Evolutionary conservation across 1,284 basidiomycete genomes (phyloP).

Genomic region (Apiotrichum sp.): DNA sequence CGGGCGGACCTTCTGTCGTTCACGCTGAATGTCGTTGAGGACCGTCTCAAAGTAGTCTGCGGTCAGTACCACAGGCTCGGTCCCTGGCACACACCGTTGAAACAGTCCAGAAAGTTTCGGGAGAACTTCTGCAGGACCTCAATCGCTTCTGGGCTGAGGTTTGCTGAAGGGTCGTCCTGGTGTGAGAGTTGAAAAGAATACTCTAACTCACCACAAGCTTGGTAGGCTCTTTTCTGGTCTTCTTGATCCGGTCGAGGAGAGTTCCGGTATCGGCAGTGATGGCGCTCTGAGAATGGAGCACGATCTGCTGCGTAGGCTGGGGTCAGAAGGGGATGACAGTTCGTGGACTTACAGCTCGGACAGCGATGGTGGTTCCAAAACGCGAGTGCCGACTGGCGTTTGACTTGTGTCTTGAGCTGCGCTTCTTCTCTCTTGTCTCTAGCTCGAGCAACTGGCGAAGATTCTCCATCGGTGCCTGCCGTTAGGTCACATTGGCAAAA

Average conservation of each 20-base stretch:
- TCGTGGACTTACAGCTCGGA: constrained; percentile 54
- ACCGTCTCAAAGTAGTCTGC: constrained; percentile 73
- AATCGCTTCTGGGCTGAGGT: constrained; percentile 62
- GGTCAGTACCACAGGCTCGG: constrained; percentile 3
- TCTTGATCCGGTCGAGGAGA: constrained; percentile 73
- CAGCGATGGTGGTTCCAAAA: constrained; percentile 84
- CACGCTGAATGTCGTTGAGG: constrained; percentile 86
- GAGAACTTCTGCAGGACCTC: constrained; percentile 62
- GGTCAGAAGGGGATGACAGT: neutral
- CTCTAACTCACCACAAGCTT: constrained; percentile 48
- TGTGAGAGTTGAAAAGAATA: neutral
- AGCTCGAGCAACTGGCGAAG: constrained; percentile 64
- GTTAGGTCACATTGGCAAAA: neutral
- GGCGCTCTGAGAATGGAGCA: constrained; percentile 78
- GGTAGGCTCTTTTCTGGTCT: constrained; percentile 56
- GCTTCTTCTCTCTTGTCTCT: constrained; percentile 60
- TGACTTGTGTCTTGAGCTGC: constrained; percentile 48
- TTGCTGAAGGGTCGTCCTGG: constrained; percentile 51
- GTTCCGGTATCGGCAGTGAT: constrained; percentile 65
- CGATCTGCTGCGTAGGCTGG: constrained; percentile 42
- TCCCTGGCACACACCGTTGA: constrained; percentile 63
- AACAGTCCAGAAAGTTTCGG: constrained; percentile 66
- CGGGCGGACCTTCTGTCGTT: constrained; percentile 79
- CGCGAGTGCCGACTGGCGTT: constrained; percentile 72
- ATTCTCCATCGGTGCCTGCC: constrained; percentile 56